Evolutionary conservation across 1,284 basidiomycete species (phyloP).

Genomic region (Sphaerobolus stellatus): DNA sequence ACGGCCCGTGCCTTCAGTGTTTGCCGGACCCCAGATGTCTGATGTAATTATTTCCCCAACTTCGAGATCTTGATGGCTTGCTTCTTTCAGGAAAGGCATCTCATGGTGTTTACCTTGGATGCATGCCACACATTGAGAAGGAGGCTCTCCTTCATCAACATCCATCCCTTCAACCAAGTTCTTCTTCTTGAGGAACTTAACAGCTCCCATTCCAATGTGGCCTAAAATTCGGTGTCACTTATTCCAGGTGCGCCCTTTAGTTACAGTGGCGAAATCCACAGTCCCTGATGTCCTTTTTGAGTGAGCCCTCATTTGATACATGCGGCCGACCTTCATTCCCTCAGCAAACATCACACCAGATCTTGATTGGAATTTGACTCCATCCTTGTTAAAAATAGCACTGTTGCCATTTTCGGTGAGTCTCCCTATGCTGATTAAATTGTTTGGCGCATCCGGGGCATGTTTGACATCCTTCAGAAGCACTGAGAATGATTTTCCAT

Average conservation of each 20-base stretch:
- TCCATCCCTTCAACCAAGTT: slow-evolving; percentile 3
- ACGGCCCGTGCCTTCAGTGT: background rate
- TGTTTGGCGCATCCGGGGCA: slow-evolving; percentile 31
- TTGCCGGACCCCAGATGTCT: slow-evolving; percentile 4
- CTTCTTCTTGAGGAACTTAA: slow-evolving; percentile 2
- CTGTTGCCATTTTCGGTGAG: slow-evolving; percentile 11
- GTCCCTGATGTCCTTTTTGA: background rate
- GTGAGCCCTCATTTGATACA: background rate
- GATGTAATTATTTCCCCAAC: background rate
- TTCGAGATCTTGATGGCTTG: background rate
- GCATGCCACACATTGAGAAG: background rate
- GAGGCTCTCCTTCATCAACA: background rate
- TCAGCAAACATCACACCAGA: background rate
- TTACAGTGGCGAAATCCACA: background rate
- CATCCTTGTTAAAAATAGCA: background rate
- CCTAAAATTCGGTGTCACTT: slow-evolving; percentile 4
- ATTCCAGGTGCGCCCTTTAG: background rate
- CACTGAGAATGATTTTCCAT: slow-evolving; percentile 8
- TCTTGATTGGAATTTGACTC: background rate
- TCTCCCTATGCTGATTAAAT: slow-evolving; percentile 33
- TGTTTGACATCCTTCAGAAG: slow-evolving; percentile 30
- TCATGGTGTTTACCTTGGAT: slow-evolving; percentile 1
- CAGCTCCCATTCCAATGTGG: slow-evolving; percentile 1
- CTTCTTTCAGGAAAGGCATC: background rate
- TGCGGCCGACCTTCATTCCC: background rate